Evolutionary conservation across 2,329 filamentous ascomycete species (phyloP), one percentile per base, ranked within the genome.

Genomic region (Arthroderma uncinatum): DNA sequence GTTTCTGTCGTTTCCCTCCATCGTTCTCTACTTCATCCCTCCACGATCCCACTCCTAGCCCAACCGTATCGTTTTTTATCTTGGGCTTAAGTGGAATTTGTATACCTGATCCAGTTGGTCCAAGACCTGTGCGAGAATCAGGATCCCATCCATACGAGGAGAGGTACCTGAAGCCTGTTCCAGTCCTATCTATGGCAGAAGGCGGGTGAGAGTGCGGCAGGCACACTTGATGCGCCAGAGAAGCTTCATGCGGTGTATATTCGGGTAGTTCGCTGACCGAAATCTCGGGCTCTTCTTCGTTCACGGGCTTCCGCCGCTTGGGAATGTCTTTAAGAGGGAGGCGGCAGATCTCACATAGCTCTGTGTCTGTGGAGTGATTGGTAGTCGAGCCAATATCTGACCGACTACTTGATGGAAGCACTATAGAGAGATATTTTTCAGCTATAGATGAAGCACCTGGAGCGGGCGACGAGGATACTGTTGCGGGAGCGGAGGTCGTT

Each of bases 61-160:
- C 92, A 6, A 86, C 74, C 2, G 80, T 89, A 66, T 92, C 82
- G 44, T 84, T 79, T 71, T 95, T 95, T 56, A 79, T 74, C 58
- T 78, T 79, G 0, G 81, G 75, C 67, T 89, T 89, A 61, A 96
- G 77, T 0, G 91, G 91, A 62, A 83, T 84, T 40, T 85, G 77
- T 59, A 89, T 84, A 2, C 91, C 91, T 62, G 86, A 69, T 0
- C 86, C 84, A 1, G 74, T 72, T 8, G 79, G 79, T 0, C 91
- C 91, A 0, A 96, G 76, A 0, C 91, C 91, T 14, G 74, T 70
- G 2, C 89, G 76, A 47, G 74, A 74, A 66, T 84, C 81, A 0
- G 80, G 79, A 63, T 84, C 78, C 76, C 80, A 84, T 42, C 81
- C 82, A 60, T 81, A 78, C 0, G 75, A 74, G 56, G 78, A 73